phyloP scores from a whole-genome alignment of 2,329 filamentous ascomycete species.

The Aspergillus hortae region DNA sequence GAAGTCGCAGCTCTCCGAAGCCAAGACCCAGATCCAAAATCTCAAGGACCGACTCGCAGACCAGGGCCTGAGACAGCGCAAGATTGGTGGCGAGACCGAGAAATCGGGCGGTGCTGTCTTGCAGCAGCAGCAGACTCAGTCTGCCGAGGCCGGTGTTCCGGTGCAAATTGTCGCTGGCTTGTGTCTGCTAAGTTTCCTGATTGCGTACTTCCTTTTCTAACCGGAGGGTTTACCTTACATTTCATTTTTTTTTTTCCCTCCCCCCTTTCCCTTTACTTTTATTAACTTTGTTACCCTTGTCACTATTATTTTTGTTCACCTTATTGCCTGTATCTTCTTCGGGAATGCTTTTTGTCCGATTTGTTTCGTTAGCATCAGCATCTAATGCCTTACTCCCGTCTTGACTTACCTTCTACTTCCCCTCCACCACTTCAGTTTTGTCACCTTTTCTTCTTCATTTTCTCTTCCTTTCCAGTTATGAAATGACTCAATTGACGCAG shows the following conservation, averaged over 20 bases:
- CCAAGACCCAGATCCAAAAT: constrained; percentile 67
- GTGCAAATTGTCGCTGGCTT: constrained; percentile 79
- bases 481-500: constrained; percentile 15
- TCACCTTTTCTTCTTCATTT: constrained; percentile 14
- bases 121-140: constrained; percentile 55
- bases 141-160: constrained; percentile 68
- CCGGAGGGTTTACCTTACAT: constrained; percentile 8
- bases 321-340: constrained; percentile 21
- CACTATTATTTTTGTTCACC: constrained; percentile 17
- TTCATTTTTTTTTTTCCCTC: constrained; percentile 10
- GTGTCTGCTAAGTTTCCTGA: constrained; percentile 84
- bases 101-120: constrained; percentile 49
- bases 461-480: constrained; percentile 12
- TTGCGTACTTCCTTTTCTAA: constrained; percentile 96
- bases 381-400: constrained; percentile 1
- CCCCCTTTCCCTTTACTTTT: constrained; percentile 16
- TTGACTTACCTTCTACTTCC: not conserved
- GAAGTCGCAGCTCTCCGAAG: constrained; percentile 69
- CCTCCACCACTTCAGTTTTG: not conserved
- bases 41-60: constrained; percentile 64
- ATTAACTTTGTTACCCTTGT: constrained; percentile 19
- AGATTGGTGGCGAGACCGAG: constrained; percentile 56
- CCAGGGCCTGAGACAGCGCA: constrained; percentile 74
- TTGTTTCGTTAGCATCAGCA: constrained; percentile 23
- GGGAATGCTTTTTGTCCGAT: constrained; percentile 23